phyloP scores from a whole-genome alignment of 352 stramenopile species.

The Globisporangium alternatum region DNA sequence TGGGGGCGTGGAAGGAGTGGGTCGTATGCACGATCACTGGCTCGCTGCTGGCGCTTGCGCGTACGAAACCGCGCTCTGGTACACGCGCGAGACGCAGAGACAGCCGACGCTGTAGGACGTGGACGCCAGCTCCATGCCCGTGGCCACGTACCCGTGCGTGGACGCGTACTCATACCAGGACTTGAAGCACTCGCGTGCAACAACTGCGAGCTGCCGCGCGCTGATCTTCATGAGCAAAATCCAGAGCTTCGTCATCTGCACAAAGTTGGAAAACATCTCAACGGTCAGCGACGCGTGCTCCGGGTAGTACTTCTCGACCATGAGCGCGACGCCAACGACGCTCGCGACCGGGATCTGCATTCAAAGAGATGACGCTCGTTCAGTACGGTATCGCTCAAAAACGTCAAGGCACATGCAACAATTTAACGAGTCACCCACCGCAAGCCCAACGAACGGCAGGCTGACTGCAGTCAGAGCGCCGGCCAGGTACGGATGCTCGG shows the following conservation, averaged over 20 bases:
- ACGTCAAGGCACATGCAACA: neutral
- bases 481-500: conserved; percentile 58
- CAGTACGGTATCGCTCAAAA: neutral
- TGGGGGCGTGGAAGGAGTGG: neutral
- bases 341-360: conserved; percentile 68
- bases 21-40: neutral
- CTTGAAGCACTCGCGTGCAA: conserved; percentile 61
- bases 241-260: conserved; percentile 84
- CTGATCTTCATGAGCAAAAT: conserved; percentile 76
- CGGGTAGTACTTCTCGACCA: conserved; percentile 79
- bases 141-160: conserved; percentile 63
- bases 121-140: conserved; percentile 61
- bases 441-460: conserved; percentile 78
- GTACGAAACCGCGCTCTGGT: conserved; percentile 42
- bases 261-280: conserved; percentile 68
- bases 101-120: conserved; percentile 64
- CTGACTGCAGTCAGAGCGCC: conserved; percentile 53
- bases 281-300: conserved; percentile 65
- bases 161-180: conserved; percentile 76
- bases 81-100: conserved; percentile 57
- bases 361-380: neutral
- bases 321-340: conserved; percentile 61
- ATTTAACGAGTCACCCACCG: conserved; percentile 30
- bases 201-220: conserved; percentile 57
- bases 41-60: conserved; percentile 19